Conservation (phyloP, 306 rosid genomes). For the Rosa persica region DNA sequence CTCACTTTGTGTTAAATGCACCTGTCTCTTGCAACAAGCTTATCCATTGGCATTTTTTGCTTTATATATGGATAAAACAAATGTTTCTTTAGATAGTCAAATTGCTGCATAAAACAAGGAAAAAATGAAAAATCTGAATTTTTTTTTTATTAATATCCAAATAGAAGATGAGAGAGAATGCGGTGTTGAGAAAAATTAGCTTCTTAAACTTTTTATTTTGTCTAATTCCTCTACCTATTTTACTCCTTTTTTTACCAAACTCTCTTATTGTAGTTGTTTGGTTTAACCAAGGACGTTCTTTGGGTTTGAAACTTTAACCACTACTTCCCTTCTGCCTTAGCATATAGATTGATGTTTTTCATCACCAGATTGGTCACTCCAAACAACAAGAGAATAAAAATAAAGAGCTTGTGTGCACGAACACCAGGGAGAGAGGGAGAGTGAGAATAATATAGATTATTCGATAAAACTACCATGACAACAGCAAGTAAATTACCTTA, state of each 20-base stretch:
- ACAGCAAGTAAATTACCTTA: constrained; percentile 21
- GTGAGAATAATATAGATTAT: not conserved
- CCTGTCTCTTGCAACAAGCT: not conserved
- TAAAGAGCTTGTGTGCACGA: not conserved
- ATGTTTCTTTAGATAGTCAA: too few relatives aligned
- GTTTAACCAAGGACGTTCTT: not conserved
- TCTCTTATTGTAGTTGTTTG: not conserved
- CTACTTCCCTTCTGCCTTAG: not conserved
- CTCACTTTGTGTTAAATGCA: not conserved
- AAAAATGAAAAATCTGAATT: too few relatives aligned
- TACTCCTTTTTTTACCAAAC: not conserved
- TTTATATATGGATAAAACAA: too few relatives aligned
- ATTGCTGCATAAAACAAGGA: too few relatives aligned
- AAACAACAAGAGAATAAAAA: too few relatives aligned
- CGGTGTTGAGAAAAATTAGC: not conserved
- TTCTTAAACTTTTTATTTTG: not conserved
- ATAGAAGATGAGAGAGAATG: too few relatives aligned
- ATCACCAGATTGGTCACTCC: not conserved
- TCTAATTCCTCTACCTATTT: not conserved
- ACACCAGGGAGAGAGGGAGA: too few relatives aligned
- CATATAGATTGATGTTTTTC: not conserved
- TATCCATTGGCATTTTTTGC: not conserved
- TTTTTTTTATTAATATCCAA: too few relatives aligned
- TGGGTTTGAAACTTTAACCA: not conserved
- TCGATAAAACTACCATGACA: not conserved